Base-by-base conservation (phyloP, 345 rosid genomes). In the Gossypium rotundifolium region DNA sequence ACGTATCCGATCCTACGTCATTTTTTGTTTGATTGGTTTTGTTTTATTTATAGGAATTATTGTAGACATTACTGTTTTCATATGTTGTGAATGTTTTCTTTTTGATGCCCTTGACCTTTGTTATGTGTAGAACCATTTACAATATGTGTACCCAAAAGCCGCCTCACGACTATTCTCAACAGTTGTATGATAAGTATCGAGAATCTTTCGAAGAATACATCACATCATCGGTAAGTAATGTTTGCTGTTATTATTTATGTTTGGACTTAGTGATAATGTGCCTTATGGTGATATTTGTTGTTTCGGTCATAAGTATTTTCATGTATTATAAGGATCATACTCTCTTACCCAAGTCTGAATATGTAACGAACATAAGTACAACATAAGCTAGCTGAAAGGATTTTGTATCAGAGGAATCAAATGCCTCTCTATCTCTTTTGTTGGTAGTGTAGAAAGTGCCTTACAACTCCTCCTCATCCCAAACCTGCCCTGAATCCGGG, bases 131-230 rank as follows among this genome's bases (percentile, higher is more conserved):
- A 33, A 87, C 87, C 17, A 84, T 90, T 71, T 90, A 88, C 72
- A 86, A 88, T 62, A 87, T 90, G 93, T 90, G 93, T 42, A 84
- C 90, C 2, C 91, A 90, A 69, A 87, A 84, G 85, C 87, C 93
- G 0, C 90, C 91, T 18, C 81, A 86, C 13, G 89, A 90, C 57
- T 88, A 86, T 73, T 86, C 96, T 2, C 87, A 88, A 23, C 91
- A 88, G 82, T 87, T 90, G 45, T 90, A 90, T 59, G 86, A 87
- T 58, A 88, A 85, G 79, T 90, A 86, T 78, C 74, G 65, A 77
- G 89, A 85, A 69, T 80, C 84, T 14, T 85, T 88, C 76, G 85
- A 87, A 75, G 91, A 79, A 42, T 88, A 90, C 48, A 87, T 88
- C 66, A 78, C 73, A 33, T 74, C 86, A 40, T 78, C 74, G 73